Evolutionary conservation across 2,329 filamentous ascomycete genomes (phyloP).

Genomic region (Macrophomina pseudophaseolina): DNA sequence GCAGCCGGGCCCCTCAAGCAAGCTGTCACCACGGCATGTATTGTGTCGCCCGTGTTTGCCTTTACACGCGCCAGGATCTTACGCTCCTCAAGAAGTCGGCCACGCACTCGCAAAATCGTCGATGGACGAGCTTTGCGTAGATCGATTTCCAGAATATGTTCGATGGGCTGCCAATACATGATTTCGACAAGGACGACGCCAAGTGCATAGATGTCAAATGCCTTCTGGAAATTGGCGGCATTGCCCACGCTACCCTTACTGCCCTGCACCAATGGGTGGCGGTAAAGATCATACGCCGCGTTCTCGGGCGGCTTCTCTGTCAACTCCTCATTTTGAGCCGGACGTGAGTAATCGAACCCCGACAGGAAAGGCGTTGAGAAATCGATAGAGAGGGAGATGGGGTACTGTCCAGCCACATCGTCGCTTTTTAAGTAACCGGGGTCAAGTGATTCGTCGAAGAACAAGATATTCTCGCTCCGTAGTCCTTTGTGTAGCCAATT

Average conservation of each 20-base stretch:
- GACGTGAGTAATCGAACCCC: constrained; percentile 62
- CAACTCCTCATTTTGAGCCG: constrained; percentile 56
- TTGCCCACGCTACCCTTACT: constrained; percentile 30
- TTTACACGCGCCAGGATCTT: constrained; percentile 34
- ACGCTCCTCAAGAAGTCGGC: constrained; percentile 34
- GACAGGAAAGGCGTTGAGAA: constrained; percentile 53
- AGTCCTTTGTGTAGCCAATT: constrained; percentile 66
- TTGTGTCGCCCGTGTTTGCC: constrained; percentile 35
- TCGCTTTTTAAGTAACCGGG: background rate
- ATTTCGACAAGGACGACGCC: constrained; percentile 61
- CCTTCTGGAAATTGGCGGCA: constrained; percentile 49
- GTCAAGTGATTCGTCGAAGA: constrained; percentile 47
- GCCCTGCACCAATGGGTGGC: constrained; percentile 53
- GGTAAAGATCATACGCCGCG: constrained; percentile 56
- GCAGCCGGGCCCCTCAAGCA: constrained; percentile 39
- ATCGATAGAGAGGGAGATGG: constrained; percentile 36
- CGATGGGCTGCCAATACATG: constrained; percentile 58
- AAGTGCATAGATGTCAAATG: constrained; percentile 59
- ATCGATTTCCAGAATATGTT: constrained; percentile 50
- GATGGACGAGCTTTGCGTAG: constrained; percentile 44
- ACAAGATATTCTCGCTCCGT: constrained; percentile 59
- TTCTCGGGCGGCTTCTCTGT: constrained; percentile 56
- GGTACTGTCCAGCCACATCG: background rate
- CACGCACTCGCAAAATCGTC: constrained; percentile 45
- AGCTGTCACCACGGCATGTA: constrained; percentile 35